Base-by-base conservation (phyloP, 352 stramenopile species). In the Paralagenidium karlingii region DNA sequence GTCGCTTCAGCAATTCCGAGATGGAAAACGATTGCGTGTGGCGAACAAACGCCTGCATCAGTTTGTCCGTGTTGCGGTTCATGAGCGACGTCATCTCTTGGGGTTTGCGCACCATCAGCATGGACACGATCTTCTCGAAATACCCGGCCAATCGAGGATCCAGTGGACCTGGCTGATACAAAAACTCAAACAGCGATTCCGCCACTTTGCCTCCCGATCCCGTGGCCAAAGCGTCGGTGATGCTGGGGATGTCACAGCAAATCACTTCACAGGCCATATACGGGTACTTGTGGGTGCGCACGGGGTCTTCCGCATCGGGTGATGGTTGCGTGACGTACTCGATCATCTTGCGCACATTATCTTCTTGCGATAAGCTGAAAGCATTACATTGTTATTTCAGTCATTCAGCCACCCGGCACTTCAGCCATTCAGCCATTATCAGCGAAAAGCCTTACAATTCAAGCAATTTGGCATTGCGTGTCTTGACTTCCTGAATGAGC, bases 231-330 rank as follows among this genome's bases (percentile, higher is more conserved):
- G 87, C 83, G 51, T 97, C 80, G 5, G 96, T 83, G 45, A 97
- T 96, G 38, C 71, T 79, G 33, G 81, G 69, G 33, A 98, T 94
- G 55, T 98, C 94, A 51, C 89, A 98, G 65, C 91, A 98, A 40
- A 98, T 83, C 34, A 98, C 86, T 60, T 98, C 94, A 57, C 93
- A 98, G 31, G 89, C 73, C 92, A 98, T 97, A 78, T 98, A 98
- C 18, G 94, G 92, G 62, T 96, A 98, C 66, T 89, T 92, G 47
- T 89, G 60, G 24, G 68, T 57, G 34, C 71, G 69, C 41, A 89
- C 21, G 42, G 84, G 75, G 39, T 79, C 55, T 7, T 56, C 45
- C 24, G 51, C 36, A 39, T 80, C 57, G 32, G 77, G 61, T 1
- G 76, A 57, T 27, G 51, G 44, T n/a, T 47, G 43, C 22, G 83